phyloP scores from a whole-genome alignment of 2,329 filamentous ascomycete genomes.

The Dactylellina drechsleri region DNA sequence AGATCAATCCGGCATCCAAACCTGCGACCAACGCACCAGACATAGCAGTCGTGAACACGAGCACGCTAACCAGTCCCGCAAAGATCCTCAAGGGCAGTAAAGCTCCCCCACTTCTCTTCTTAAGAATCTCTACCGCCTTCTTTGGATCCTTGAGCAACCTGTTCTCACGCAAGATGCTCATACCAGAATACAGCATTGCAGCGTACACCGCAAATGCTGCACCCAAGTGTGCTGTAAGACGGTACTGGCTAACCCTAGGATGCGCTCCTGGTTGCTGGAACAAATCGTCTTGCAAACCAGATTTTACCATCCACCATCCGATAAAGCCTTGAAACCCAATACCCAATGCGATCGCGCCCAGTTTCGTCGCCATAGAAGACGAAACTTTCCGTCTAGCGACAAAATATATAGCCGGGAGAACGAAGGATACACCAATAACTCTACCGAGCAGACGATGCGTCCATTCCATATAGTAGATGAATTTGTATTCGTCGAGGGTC shows the following conservation, averaged over 20 bases:
- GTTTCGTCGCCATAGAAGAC: constrained; percentile 76
- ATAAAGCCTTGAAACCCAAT: constrained; percentile 76
- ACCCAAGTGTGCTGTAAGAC: constrained; percentile 86
- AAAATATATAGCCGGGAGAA: constrained; percentile 88
- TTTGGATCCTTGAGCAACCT: constrained; percentile 75
- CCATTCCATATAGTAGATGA: constrained; percentile 99
- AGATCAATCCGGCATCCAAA: constrained; percentile 94
- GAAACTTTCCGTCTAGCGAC: constrained; percentile 82
- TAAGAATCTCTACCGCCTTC: constrained; percentile 70
- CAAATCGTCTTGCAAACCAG: constrained; percentile 91
- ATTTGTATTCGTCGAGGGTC: constrained; percentile 92
- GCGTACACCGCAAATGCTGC: constrained; percentile 93
- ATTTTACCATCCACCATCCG: constrained; percentile 99
- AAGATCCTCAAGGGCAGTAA: constrained; percentile 46
- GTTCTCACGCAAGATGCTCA: constrained; percentile 82
- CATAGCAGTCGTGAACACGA: constrained; percentile 81
- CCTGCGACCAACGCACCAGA: constrained; percentile 86
- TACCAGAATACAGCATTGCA: constrained; percentile 90
- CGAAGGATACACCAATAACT: constrained; percentile 87
- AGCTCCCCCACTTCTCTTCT: constrained; percentile 59
- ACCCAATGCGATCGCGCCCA: constrained; percentile 83
- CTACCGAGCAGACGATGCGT: constrained; percentile 93
- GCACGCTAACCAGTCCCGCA: constrained; percentile 68
- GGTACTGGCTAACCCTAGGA: constrained; percentile 93
- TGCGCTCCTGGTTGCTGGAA: constrained; percentile 85